phyloP scores from a whole-genome alignment of 441 rosid genomes.

The Francoa sonchifolia region DNA sequence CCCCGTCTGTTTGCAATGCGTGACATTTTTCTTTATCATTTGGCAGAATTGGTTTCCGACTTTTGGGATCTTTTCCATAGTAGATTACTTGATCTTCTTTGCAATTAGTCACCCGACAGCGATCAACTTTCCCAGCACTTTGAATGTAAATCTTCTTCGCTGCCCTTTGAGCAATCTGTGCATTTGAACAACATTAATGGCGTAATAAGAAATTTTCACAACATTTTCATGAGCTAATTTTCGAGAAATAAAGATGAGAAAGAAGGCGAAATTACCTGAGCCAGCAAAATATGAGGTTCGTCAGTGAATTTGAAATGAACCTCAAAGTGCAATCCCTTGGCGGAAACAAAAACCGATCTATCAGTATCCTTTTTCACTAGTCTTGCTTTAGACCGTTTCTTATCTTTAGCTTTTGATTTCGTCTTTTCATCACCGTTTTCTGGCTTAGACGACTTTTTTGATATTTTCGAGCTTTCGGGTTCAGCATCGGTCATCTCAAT shows the following conservation, averaged over 20 bases:
- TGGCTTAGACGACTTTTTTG: constrained; percentile 12
- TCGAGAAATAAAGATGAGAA: background rate
- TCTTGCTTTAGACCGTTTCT: constrained; percentile 18
- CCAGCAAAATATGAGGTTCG: constrained; percentile 79
- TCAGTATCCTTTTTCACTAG: constrained; percentile 23
- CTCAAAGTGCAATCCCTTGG: constrained; percentile 46
- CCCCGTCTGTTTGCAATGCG: constrained; percentile 65
- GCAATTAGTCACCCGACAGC: constrained; percentile 33
- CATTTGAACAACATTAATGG: too few relatives aligned
- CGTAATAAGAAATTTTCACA: too few relatives aligned
- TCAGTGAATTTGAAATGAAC: constrained; percentile 57
- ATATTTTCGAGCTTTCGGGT: constrained; percentile 16
- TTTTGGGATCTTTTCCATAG: constrained; percentile 65
- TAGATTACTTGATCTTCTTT: constrained; percentile 72
- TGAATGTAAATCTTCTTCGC: constrained; percentile 85
- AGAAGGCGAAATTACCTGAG: constrained; percentile 46
- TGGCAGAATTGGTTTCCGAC: constrained; percentile 37
- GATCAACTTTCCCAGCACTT: constrained; percentile 67
- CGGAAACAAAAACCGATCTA: constrained; percentile 36
- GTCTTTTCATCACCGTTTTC: constrained; percentile 18
- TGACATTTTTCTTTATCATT: constrained; percentile 44
- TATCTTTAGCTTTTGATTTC: constrained; percentile 21
- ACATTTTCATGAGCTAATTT: too few relatives aligned
- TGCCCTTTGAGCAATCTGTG: constrained; percentile 72
- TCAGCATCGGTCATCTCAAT: constrained; percentile 5